Evolutionary conservation across 1,284 basidiomycete species (phyloP).

Genomic region (Earliella scabrosa): DNA sequence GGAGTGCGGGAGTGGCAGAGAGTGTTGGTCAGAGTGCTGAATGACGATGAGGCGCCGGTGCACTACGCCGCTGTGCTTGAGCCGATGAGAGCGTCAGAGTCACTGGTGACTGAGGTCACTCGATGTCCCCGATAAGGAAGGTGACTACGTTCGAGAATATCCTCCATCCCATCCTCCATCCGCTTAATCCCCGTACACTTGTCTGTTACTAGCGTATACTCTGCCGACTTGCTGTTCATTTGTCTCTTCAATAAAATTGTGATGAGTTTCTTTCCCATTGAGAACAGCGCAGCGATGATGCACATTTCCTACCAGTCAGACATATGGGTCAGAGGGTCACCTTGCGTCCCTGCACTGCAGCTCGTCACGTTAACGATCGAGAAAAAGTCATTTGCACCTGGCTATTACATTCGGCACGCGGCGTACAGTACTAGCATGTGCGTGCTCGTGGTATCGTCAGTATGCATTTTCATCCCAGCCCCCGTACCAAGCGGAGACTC

Average conservation of each 20-base stretch:
- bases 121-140: conserved; percentile 39
- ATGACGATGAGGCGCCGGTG: conserved; percentile 12
- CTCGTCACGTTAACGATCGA: no score
- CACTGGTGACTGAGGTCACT: conserved; percentile 29
- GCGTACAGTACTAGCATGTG: neutral
- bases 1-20: conserved; percentile 15
- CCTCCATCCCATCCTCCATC: conserved; percentile 1
- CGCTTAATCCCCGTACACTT: neutral
- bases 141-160: conserved; percentile 18
- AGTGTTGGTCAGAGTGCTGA: conserved; percentile 16
- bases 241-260: no score
- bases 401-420: neutral
- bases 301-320: no score
- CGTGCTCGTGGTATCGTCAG: neutral
- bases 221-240: no score
- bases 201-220: no score
- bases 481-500: conserved; percentile 7
- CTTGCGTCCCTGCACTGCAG: no score
- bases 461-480: conserved; percentile 15
- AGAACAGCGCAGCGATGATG: no score
- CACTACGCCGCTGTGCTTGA: conserved; percentile 6
- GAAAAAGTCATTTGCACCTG: no score
- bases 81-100: neutral
- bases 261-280: no score
- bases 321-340: no score